A percentile compares a stretch with the other conserved stretches of the same genome.
phyloP scores from a whole-genome alignment of 306 rosid species.

The Boehmeria nivea region DNA sequence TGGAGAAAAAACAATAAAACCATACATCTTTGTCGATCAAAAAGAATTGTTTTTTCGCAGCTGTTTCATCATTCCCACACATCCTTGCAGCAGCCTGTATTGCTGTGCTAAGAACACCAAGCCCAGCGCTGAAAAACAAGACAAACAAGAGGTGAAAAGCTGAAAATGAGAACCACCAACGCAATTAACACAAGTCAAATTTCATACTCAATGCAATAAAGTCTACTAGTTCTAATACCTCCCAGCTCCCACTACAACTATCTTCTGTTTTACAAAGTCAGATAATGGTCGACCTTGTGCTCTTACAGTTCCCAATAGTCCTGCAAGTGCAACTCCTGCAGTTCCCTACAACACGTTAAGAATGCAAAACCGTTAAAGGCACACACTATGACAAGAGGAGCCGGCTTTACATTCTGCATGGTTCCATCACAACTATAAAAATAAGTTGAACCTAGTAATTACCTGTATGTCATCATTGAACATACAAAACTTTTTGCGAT shows the following conservation, averaged over 20 bases:
- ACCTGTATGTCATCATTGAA: slow-evolving; percentile 99
- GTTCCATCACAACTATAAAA: slow-evolving; percentile 9
- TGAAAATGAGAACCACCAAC: slow-evolving; percentile 12
- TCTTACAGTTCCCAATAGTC: slow-evolving; percentile 88
- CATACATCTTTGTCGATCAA: slow-evolving; percentile 85
- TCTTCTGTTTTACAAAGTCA: slow-evolving; percentile 82
- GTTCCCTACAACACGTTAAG: slow-evolving; percentile 64
- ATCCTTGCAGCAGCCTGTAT: slow-evolving; percentile 74
- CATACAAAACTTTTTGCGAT: slow-evolving; percentile 89
- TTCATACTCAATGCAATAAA: slow-evolving; percentile 17
- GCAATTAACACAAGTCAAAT: slow-evolving; percentile 16
- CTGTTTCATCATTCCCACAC: slow-evolving; percentile 51
- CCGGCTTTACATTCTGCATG: neutral
- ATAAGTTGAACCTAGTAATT: slow-evolving; percentile 25
- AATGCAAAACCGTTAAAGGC: slow-evolving; percentile 6
- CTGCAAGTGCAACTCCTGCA: slow-evolving; percentile 99
- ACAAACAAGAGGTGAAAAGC: slow-evolving; percentile 18
- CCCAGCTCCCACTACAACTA: slow-evolving; percentile 98
- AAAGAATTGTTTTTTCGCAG: slow-evolving; percentile 64
- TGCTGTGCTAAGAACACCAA: slow-evolving; percentile 87
- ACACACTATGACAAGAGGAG: neutral
- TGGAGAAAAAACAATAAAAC: slow-evolving; percentile 12
- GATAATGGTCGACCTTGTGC: slow-evolving; percentile 87
- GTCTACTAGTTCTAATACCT: slow-evolving; percentile 49
- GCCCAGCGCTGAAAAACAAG: slow-evolving; percentile 78